phyloP scores from a whole-genome alignment of 495 filamentous ascomycete genomes.

The Aspergillus kassunensis region DNA sequence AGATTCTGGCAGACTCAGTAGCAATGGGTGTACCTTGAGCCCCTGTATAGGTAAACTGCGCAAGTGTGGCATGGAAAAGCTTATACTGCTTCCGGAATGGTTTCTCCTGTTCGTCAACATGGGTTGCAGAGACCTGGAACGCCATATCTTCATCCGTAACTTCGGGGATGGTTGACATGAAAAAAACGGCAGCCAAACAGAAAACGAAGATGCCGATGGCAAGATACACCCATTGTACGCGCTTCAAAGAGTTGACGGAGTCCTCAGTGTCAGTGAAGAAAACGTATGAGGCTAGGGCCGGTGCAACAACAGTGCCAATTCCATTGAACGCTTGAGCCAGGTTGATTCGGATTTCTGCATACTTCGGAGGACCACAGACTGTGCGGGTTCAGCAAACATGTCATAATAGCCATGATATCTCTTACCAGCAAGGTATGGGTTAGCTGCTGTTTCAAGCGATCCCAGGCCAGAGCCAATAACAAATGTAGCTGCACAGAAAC shows the following conservation, averaged over 20 bases:
- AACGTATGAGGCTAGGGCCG: constrained; percentile 62
- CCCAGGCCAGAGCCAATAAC: constrained; percentile 66
- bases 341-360: constrained; percentile 66
- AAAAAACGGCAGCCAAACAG: constrained; percentile 61
- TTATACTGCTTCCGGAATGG: constrained; percentile 60
- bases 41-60: constrained; percentile 71
- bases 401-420: not conserved
- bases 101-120: constrained; percentile 33
- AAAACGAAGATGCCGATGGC: constrained; percentile 68
- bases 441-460: constrained; percentile 69
- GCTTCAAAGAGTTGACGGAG: constrained; percentile 43
- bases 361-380: constrained; percentile 63
- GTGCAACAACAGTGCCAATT: constrained; percentile 57
- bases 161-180: constrained; percentile 61
- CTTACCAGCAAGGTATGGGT: constrained; percentile 58
- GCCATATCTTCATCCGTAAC: constrained; percentile 74
- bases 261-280: constrained; percentile 59
- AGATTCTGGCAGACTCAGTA: not conserved
- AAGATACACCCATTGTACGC: constrained; percentile 74
- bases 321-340: constrained; percentile 65
- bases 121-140: constrained; percentile 27
- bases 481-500: constrained; percentile 64
- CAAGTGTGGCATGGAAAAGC: constrained; percentile 60
- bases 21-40: constrained; percentile 37
- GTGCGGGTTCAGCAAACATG: not conserved